Evolutionary conservation across 1,284 basidiomycete genomes (phyloP).

Genomic region (Irpex sp.): DNA sequence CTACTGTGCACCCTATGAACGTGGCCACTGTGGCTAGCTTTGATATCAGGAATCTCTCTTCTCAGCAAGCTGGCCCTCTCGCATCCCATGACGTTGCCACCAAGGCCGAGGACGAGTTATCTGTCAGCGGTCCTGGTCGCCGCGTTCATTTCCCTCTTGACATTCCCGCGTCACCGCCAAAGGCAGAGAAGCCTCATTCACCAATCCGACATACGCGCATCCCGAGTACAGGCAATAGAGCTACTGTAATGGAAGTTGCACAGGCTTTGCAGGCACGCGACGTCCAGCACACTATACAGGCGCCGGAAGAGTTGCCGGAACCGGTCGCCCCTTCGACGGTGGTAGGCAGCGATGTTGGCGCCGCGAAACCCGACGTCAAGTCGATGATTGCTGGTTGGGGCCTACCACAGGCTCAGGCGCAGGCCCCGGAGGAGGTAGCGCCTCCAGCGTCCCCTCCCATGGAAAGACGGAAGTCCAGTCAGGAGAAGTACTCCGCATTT

Average conservation of each 20-base stretch:
- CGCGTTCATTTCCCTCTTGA: constrained; percentile 13
- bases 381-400: constrained; percentile 23
- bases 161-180: constrained; percentile 2
- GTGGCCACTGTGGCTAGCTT: not conserved
- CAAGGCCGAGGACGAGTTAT: constrained; percentile 3
- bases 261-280: constrained; percentile 48
- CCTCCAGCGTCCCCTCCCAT: constrained; percentile 7
- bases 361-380: constrained; percentile 20
- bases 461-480: constrained; percentile 63
- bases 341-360: constrained; percentile 10
- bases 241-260: constrained; percentile 75
- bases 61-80: not conserved
- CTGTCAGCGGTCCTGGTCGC: constrained; percentile 7
- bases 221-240: constrained; percentile 64
- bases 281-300: not conserved
- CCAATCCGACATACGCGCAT: constrained; percentile 45
- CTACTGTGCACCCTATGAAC: not conserved
- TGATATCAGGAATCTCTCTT: not conserved
- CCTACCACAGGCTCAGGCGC: constrained; percentile 10
- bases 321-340: not conserved
- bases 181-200: constrained; percentile 17
- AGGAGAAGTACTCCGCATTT: constrained; percentile 61
- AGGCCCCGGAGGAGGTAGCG: constrained; percentile 2
- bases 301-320: not conserved
- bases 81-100: not conserved